Conservation (phyloP, 2,329 filamentous ascomycete species). For the Stemphylium lycopersici region DNA sequence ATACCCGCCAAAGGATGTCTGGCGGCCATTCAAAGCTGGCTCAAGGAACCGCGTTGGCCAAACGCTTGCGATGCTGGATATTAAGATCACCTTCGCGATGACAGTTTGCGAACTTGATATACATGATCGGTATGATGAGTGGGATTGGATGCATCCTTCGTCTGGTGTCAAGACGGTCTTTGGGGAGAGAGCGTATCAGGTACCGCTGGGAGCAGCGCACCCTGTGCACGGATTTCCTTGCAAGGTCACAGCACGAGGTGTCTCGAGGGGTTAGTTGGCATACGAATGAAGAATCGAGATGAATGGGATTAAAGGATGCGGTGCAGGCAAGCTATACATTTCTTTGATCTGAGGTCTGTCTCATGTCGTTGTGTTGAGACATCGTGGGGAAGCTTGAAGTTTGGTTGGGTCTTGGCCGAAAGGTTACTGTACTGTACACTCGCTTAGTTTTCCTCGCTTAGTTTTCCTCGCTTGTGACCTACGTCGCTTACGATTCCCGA, state of each 20-base stretch:
- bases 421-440: no score
- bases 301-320: no score
- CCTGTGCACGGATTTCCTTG: constrained; percentile 47
- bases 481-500: no score
- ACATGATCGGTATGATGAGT: constrained; percentile 20
- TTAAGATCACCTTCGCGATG: constrained; percentile 20
- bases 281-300: background rate
- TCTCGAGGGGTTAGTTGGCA: no score
- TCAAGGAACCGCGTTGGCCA: constrained; percentile 34
- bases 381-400: no score
- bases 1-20: constrained; percentile 25
- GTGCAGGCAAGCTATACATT: no score
- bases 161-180: constrained; percentile 1
- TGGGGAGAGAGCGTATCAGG: constrained; percentile 20
- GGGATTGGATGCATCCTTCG: constrained; percentile 10
- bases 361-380: no score
- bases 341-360: no score
- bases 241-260: constrained; percentile 13
- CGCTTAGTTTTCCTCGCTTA: no score
- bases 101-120: constrained; percentile 30
- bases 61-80: constrained; percentile 24
- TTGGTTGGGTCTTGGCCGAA: no score
- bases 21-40: constrained; percentile 50
- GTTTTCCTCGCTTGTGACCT: no score
- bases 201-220: constrained; percentile 21